Evolutionary conservation across 2,329 filamentous ascomycete genomes (phyloP), one percentile per base, ranked within the genome.

Genomic region (Arthrobotrys sinensis): DNA sequence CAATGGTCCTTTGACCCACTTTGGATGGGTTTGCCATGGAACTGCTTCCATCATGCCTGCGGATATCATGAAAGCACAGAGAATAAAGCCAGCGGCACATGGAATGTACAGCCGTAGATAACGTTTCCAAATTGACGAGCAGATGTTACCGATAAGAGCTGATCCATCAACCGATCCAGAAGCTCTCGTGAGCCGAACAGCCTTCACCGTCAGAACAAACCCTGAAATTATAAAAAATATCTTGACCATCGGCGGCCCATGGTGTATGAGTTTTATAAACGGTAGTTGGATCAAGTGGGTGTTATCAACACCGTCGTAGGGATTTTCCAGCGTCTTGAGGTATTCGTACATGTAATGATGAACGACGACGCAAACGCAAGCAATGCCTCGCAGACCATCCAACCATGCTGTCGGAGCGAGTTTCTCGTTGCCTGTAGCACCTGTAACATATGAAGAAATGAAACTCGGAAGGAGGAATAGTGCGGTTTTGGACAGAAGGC

Each of bases 401-500:
- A 73, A 28, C 69, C 69, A 73, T 57, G 69, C 69, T 40, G 69
- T 73, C 12, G 69, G 69, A 0, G 60, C 21, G 7, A 73, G 38
- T n/a, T 52, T 73, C 40, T 60, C 69, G 19, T 14, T 28, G 36
- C 24, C 21, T 66, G 86, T 85, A 45, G 86, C 85, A 45, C 85
- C 83, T 38, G 84, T 84, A 72, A 86, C 82, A 32, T 85, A 84
- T 57, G 85, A 84, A 62, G 88, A 87, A 38, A 73, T 66, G 12
- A 73, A 73, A 34, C 69, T 73, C 10, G 69, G 69, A 3, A 73
- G 48, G 21, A 73, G 69, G 40, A 66, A 73, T 12, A 73, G 50
- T 4, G 28, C n/a, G 16, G 62, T n/a, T 38, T 46, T 67, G 16
- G 62, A 45, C 1, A 75, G 53, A 11, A 62, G 7, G 5, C 48